A percentile compares a stretch with the other conserved stretches of the same genome.
These are phyloP conservation scores for Capronia epimyces DNA, from an alignment of 2,329 filamentous ascomycete genomes.

Conservation along the genomic window DNA sequence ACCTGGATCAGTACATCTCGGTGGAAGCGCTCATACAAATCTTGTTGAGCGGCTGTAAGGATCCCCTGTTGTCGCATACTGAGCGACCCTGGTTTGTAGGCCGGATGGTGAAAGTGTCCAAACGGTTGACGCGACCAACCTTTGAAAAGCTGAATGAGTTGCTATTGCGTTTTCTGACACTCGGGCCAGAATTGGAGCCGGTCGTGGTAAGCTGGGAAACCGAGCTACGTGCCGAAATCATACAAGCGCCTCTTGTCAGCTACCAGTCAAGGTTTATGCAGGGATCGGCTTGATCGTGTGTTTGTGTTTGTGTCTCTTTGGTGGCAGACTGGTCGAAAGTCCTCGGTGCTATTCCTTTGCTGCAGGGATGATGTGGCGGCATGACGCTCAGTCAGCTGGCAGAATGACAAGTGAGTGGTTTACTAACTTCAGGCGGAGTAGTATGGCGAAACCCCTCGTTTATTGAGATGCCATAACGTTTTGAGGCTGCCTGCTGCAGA, in stretches of 20 bases:
- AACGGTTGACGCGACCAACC: constrained; percentile 33
- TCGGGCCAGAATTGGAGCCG: constrained; percentile 28
- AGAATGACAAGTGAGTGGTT: too few species aligned
- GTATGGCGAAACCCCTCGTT: too few species aligned
- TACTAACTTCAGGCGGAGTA: too few species aligned
- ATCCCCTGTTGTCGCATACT: constrained; percentile 23
- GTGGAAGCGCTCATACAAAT: constrained; percentile 39
- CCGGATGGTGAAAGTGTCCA: constrained; percentile 39
- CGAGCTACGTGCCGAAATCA: constrained; percentile 35
- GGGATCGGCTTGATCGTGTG: background rate
- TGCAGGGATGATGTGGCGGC: too few species aligned
- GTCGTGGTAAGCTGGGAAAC: constrained; percentile 32
- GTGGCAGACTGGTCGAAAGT: background rate
- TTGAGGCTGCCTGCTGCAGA: too few species aligned
- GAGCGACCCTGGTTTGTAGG: constrained; percentile 39
- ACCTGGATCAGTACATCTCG: constrained; percentile 36
- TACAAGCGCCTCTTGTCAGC: constrained; percentile 35
- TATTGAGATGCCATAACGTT: too few species aligned
- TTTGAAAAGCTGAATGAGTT: constrained; percentile 37
- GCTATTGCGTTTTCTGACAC: constrained; percentile 35
- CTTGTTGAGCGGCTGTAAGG: constrained; percentile 35
- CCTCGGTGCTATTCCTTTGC: too few species aligned
- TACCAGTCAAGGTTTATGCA: constrained; percentile 33
- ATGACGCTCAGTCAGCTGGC: background rate
- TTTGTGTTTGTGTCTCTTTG: background rate